Evolutionary conservation across 805 yeast genomes (phyloP), one percentile per base, ranked within the genome.

Genomic region (Ascoidea asiatica): DNA sequence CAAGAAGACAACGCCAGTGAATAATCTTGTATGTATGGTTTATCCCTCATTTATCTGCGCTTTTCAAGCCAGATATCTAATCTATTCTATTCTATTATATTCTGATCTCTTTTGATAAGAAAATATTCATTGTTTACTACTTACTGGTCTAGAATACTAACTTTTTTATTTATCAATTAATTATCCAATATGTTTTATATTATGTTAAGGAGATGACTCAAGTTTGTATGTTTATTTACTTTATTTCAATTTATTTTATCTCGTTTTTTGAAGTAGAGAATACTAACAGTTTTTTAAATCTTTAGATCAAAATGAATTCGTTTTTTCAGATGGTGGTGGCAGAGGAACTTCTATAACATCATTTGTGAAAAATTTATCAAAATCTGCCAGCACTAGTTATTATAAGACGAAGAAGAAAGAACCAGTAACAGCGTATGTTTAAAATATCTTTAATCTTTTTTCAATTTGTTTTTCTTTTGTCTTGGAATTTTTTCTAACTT

Each of bases 311-410:
- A 73, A 74, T 49, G 87, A 80, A 56, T 80, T 77, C 52, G 63
- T 79, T 17, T 80, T 80, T 51, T 81, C 79, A 20, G 84, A 79
- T 52, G 69, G 71, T 38, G 87, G 87, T 18, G 86, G 86, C 13
- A 66, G 70, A 40, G 86, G 86, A 2, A 76, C 76, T 46, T 67
- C 76, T 38, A 65, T 75, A 11, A 64, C 79, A 46, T 63, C 73
- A 40, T 72, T 75, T 55, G 61, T 76, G 46, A 67, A 66, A 49
- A 65, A 70, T 39, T 61, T 61, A 3, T 59, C 62, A 0, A 47
- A 56, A 17, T 35, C 55, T 1, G 51, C 57, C 56, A 29, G 57
- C 60, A 5, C 55, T 58, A 6, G 15, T 38, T 3, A 29, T 7
- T 18, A 5, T 37, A n/a, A 17, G 40, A 5, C 13, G 18, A 19